Conservation (phyloP, 2,329 filamentous ascomycete genomes). For the Cercospora sp. region DNA sequence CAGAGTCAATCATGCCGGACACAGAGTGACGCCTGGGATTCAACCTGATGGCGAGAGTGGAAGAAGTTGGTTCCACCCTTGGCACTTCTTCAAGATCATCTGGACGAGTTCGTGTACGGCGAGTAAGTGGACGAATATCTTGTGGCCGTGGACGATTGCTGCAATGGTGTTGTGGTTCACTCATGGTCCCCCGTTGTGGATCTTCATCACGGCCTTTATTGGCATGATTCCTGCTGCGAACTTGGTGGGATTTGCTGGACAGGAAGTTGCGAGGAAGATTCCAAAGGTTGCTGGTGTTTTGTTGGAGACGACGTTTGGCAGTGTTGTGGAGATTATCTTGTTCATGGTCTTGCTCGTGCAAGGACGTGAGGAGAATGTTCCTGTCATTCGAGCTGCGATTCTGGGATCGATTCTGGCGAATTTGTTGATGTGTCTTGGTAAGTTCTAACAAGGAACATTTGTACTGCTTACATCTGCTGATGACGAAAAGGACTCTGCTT, state of each 20-base stretch:
- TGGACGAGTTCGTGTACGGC: slow-evolving; percentile 49
- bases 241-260: slow-evolving; percentile 62
- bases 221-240: slow-evolving; percentile 55
- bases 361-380: slow-evolving; percentile 35
- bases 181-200: slow-evolving; percentile 41
- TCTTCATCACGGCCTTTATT: slow-evolving; percentile 53
- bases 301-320: slow-evolving; percentile 57
- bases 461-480: background rate
- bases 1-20: slow-evolving; percentile 48
- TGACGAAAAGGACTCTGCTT: slow-evolving; percentile 60
- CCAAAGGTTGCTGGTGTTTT: slow-evolving; percentile 70
- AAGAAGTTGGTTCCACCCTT: slow-evolving; percentile 47
- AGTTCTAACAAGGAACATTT: background rate
- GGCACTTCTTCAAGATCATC: slow-evolving; percentile 48
- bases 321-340: slow-evolving; percentile 76
- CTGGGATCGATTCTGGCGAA: slow-evolving; percentile 81
- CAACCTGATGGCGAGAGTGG: slow-evolving; percentile 52
- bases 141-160: slow-evolving; percentile 53
- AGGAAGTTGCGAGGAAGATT: slow-evolving; percentile 70
- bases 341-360: slow-evolving; percentile 70
- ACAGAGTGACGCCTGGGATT: slow-evolving; percentile 46
- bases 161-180: slow-evolving; percentile 51
- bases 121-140: slow-evolving; percentile 51
- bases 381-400: slow-evolving; percentile 79
- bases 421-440: slow-evolving; percentile 75